These are phyloP conservation scores for Chrysosporium keratinophilum DNA, from an alignment of 2,329 filamentous ascomycete genomes.

Conservation along the genomic window DNA sequence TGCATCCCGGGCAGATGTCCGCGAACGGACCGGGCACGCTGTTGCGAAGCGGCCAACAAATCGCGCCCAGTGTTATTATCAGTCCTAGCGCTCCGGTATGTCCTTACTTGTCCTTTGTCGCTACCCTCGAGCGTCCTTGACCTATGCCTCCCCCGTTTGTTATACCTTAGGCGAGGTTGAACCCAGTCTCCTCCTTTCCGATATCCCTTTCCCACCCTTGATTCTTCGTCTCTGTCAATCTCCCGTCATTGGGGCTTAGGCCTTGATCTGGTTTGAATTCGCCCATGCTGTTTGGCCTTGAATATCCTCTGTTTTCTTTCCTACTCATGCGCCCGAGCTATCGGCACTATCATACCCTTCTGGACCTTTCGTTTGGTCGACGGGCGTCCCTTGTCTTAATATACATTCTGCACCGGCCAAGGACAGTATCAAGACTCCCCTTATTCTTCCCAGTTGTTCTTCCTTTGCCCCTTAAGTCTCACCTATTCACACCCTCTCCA, in stretches of 20 bases:
- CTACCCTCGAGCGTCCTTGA: background rate
- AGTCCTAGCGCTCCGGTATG: constrained; percentile 86
- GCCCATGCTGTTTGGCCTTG: background rate
- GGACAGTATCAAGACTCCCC: background rate
- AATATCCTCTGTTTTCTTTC: background rate
- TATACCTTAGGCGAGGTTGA: background rate
- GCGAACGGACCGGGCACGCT: constrained; percentile 51
- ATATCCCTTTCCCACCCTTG: background rate
- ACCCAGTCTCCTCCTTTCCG: too few relatives aligned
- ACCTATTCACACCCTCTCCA: background rate
- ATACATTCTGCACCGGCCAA: background rate
- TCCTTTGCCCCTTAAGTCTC: background rate
- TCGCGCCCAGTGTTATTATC: constrained; percentile 83
- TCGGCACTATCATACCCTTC: background rate
- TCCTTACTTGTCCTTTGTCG: constrained; percentile 18
- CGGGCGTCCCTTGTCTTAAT: background rate
- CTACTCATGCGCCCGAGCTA: background rate
- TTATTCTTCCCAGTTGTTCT: background rate
- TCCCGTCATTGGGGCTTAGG: too few relatives aligned
- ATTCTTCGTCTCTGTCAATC: background rate
- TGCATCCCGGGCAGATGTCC: constrained; percentile 22
- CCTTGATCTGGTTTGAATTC: background rate
- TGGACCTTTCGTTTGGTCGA: background rate
- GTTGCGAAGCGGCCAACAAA: constrained; percentile 47
- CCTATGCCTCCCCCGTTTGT: too few relatives aligned